Base-by-base conservation (phyloP, 1,284 basidiomycete genomes). In the Peniophora sp. region DNA sequence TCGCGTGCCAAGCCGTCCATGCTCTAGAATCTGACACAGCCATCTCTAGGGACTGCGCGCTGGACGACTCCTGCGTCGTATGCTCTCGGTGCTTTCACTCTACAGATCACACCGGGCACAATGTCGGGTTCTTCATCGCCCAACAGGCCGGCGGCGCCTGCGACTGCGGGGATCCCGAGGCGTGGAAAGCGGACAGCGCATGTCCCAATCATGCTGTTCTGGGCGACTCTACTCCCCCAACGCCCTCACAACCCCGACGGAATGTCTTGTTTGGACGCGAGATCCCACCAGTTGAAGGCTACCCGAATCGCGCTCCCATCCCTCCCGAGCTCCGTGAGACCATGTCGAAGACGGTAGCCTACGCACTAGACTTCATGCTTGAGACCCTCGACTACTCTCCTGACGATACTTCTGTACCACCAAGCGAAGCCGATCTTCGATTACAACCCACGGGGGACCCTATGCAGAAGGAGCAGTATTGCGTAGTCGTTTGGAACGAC, bases 401-500 rank as follows among this genome's bases (percentile, higher is more conserved):
- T 0, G 84, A 92, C 49, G 90, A 93, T 58, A 81, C 81, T 0
- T 68, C 69, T 35, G 76, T 89, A 1, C 91, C 92, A 0, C 61
- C 71, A 1, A 79, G 78, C 55, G 83, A 88, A 63, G 76, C 76
- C 0, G 83, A 87, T 50, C 74, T 92, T 9, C 77, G 81, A n/a
- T 66, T 81, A 9, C 84, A 89, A 59, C 79, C 82, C 3, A 81
- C 85, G 1, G 79, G 78, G 1, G 86, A 91, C 57, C 83, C 87
- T 1, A 78, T 85, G 75, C 73, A 77, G 67, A 83, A 82, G 56
- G 86, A 95, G 55, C 79, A 88, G 32, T 96, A 85, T 66, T 85
- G 88, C 20, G 79, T 98, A 50, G 74, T 97, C 17, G 70, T 98
- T 2, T 98, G 94, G 94, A 95, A 97, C 66, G 96, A 98, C 68